phyloP scores from a whole-genome alignment of 768 basidiomycete genomes.

The Tricholoma matsutake region DNA sequence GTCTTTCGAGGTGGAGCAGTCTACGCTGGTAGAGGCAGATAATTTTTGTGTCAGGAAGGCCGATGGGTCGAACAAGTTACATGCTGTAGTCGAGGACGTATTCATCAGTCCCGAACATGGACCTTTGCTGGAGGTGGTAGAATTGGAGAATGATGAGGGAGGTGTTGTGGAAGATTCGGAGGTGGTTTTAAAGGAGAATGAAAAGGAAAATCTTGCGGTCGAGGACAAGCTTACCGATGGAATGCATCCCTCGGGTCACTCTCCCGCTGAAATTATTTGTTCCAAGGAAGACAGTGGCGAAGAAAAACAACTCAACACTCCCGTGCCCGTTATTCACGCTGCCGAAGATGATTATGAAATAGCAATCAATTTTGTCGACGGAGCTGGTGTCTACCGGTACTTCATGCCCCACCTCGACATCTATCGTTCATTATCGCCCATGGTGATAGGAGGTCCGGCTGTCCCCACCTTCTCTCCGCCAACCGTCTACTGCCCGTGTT shows the following conservation, averaged over 20 bases:
- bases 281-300: not conserved
- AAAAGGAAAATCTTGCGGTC: not conserved
- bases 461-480: not conserved
- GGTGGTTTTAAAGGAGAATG: not conserved
- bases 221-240: not conserved
- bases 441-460: not conserved
- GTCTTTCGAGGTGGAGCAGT: not conserved
- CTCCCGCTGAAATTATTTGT: not conserved
- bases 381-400: not conserved
- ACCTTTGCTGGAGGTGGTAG: not conserved
- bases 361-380: not conserved
- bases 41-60: not conserved
- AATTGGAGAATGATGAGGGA: not conserved
- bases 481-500: not conserved
- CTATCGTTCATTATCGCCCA: not conserved
- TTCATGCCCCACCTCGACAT: not conserved
- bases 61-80: not conserved
- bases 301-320: not conserved
- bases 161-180: not conserved
- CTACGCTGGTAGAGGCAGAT: not conserved
- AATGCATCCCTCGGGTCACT: not conserved
- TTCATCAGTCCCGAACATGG: not conserved
- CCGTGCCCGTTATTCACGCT: no score
- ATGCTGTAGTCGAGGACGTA: not conserved
- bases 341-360: not conserved